Evolutionary conservation across 352 stramenopile species (phyloP), one percentile per base, ranked within the genome.

Genomic region (Pythium chondricola): DNA sequence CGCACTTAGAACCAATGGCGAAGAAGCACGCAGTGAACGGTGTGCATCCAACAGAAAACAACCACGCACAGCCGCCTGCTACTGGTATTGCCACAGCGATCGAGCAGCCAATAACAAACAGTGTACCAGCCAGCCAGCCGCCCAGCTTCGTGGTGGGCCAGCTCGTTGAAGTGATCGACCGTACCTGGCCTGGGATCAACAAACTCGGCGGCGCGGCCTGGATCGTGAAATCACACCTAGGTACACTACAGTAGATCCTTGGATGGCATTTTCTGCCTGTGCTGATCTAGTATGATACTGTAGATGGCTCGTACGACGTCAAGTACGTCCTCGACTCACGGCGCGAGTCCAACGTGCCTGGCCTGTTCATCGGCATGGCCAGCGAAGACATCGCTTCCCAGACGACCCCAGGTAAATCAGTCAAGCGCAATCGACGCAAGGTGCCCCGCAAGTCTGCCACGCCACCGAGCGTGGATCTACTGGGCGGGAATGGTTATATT

Each of bases 171-270:
- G 86, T 97, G 14, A 66, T 73, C 25, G 65, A 81, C 24, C 74
- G 93, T 13, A 96, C 85, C 47, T 97, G 88, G 87, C 58, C 81
- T 4, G 93, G 93, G 1, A 85, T 97, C 21, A 97, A 98, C 71
- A 94, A 95, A 64, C 76, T 67, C 10, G 91, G 93, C 17, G 93
- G 93, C 10, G 71, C 88, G 1, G 93, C 70, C 9, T 74, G 78
- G 47, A 88, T 97, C 39, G 85, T 64, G 4, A 64, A 76, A 14
- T 57, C 85, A 17, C 61, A 93, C 40, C 57, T 30, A 8, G 58
- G 72, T 84, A 46, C 20, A 43, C 39, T 9, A 4, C 3, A 11
- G n/a, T 21, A 21, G 10, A 16, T 43, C 7, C 48, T 21, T 54
- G 18, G 29, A 4, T 26, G 42, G 8, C 3, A 33, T 25, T 2